Base-by-base conservation (phyloP, 495 filamentous ascomycete genomes). In the Pyrenopolyporus hunteri region DNA sequence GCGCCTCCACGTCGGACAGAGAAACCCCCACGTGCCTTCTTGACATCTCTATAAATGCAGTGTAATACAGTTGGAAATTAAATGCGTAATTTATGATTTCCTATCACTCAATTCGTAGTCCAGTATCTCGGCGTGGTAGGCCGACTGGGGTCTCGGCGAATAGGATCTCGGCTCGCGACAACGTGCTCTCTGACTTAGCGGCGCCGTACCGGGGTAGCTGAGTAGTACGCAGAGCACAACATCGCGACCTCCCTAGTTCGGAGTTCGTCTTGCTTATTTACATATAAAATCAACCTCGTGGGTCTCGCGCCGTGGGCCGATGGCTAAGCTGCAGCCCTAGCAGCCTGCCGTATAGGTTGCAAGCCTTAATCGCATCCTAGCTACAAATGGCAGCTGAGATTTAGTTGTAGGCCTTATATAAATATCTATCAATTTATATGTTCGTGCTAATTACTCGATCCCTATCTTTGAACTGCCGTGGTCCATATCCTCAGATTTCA, bases 1-100 rank as follows among this genome's bases (percentile, higher is more conserved):
- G n/a, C n/a, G n/a, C n/a, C n/a, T n/a, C n/a, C n/a, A n/a, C n/a
- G n/a, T n/a, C n/a, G n/a, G n/a, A n/a, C n/a, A n/a, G n/a, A n/a
- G n/a, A n/a, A n/a, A n/a, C n/a, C n/a, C 59, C 39, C 59, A 57
- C 52, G 39, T 57, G 59, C 59, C 35, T n/a, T 1, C 33, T 23
- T 10, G 35, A 37, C 29, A 17, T 39, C 37, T 42, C 45, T 29
- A n/a, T n/a, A n/a, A n/a, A n/a, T n/a, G n/a, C n/a, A n/a, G n/a
- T n/a, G n/a, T n/a, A 63, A 52, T 37, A n/a, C 45, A 20, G 32
- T 16, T 28, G 22, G 19, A 20, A 37, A 33, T 6, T 0, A 19
- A 26, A 17, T 35, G 29, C 4, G 6, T 25, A 17, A 33, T 11
- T 17, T 37, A 8, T 16, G 3, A 19, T 48, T 32, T 23, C 42